Conservation (phyloP, 2,329 filamentous ascomycete species). For the Aspergillus melleus region DNA sequence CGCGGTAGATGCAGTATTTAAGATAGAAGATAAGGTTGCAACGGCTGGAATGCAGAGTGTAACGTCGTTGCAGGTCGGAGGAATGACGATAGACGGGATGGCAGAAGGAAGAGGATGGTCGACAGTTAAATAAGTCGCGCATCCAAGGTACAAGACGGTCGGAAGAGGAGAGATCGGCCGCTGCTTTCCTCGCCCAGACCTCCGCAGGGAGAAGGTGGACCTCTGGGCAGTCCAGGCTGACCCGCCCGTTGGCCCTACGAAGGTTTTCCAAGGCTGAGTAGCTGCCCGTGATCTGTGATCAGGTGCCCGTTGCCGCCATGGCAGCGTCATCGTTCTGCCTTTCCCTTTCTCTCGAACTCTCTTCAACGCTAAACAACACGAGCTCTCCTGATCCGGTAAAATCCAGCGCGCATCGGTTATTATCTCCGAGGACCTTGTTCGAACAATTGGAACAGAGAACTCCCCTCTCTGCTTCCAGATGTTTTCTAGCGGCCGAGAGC, state of each 20-base stretch:
- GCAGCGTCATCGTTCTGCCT: background rate
- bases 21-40: background rate
- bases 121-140: background rate
- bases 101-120: background rate
- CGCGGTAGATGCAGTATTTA: background rate
- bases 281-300: too few species aligned
- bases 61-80: background rate
- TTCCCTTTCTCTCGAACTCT: background rate
- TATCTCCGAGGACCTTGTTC: slow-evolving; percentile 1
- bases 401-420: background rate
- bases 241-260: too few species aligned
- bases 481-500: slow-evolving; percentile 7
- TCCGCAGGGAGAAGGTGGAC: too few species aligned
- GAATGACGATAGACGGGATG: background rate
- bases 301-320: background rate
- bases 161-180: background rate
- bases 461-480: slow-evolving; percentile 8
- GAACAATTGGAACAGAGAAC: too few species aligned
- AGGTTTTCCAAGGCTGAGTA: background rate
- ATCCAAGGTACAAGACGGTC: background rate
- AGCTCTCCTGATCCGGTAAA: background rate
- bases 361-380: background rate
- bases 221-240: too few species aligned
- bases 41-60: background rate
- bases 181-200: background rate